Base-by-base conservation (phyloP, 2,329 filamentous ascomycete genomes). In the Fusarium globosum region DNA sequence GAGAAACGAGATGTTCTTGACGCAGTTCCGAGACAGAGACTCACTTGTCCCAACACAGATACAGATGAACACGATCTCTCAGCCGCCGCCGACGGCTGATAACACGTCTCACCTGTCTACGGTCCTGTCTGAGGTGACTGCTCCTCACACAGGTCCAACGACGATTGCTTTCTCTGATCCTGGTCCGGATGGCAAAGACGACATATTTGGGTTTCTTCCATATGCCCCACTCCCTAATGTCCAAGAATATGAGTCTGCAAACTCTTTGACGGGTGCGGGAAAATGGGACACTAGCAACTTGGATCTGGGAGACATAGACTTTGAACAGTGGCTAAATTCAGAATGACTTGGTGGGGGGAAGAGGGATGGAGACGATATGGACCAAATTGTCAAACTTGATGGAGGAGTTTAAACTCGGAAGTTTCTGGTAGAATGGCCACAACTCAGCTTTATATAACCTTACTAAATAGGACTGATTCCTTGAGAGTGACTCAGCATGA, bases 311-410 rank as follows among this genome's bases (percentile, higher is more conserved):
- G 26, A 26, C 26, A 26, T 26, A 1, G 42, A 45, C 12, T 26
- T 43, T 6, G n/a, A 43, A 15, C 26, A 30, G 20, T 48, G 45
- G 45, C 4, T 26, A 18, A 43, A 43, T 42, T 16, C 46, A 49
- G 46, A 49, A 33, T 51, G 46, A 49, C 11, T 49, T 33, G 15
- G 1, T 0, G 9, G 0, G 28, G 30, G 0, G 28, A 11, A 35
- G 48, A 20, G 48, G 7, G n/a, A 35, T 14, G 30, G 0, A 10
- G 1, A 33, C 4, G 4, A 23, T 10, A 51, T 33, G 2, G 30
- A 23, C 10, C 30, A 35, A 14, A 51, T 35, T 51, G 48, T 11
- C 48, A 51, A 51, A 23, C 16, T 51, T 35, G 21, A 51, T 35
- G 30, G 30, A 35, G 48, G 30, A 35, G 0, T 35, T 51, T 11